Percentiles rank a stretch among this genome's conserved stretches.
phyloP scores from a whole-genome alignment of 2,329 filamentous ascomycete genomes.

The Cladorrhinum sp. region DNA sequence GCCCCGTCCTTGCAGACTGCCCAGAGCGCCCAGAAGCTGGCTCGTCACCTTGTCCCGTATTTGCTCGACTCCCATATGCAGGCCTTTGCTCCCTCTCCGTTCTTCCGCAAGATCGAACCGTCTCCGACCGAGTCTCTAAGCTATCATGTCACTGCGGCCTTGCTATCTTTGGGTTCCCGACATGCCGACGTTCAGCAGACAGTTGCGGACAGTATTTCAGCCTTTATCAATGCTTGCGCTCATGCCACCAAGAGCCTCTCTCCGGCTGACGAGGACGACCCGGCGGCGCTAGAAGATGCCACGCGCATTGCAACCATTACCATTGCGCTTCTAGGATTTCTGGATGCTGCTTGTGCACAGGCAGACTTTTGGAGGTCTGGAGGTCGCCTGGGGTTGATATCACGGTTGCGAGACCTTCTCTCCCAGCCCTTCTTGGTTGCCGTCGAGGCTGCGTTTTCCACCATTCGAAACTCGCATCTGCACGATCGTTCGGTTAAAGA shows the following conservation, averaged over 20 bases:
- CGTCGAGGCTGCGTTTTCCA: conserved; percentile 86
- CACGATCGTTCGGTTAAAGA: conserved; percentile 67
- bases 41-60: conserved; percentile 77
- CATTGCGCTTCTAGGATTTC: conserved; percentile 84
- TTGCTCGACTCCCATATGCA: conserved; percentile 81
- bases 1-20: conserved; percentile 69
- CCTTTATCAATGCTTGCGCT: conserved; percentile 70
- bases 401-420: conserved; percentile 67
- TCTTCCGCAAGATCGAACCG: conserved; percentile 77
- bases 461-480: conserved; percentile 74
- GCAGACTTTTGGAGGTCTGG: conserved; percentile 76
- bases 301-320: conserved; percentile 71
- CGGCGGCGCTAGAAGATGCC: conserved; percentile 62
- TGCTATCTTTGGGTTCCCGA: conserved; percentile 75
- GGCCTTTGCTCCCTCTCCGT: conserved; percentile 73
- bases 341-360: conserved; percentile 76
- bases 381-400: conserved; percentile 70
- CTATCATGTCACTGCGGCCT: conserved; percentile 72
- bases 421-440: conserved; percentile 82
- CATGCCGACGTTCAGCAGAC: conserved; percentile 66
- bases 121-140: conserved; percentile 86
- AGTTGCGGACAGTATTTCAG: conserved; percentile 64
- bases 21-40: conserved; percentile 73
- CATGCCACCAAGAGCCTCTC: conserved; percentile 56
- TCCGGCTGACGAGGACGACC: conserved; percentile 53